These are phyloP conservation scores for Boletus tylopilopsis DNA, from an alignment of 768 basidiomycete genomes.

Conservation along the genomic window DNA sequence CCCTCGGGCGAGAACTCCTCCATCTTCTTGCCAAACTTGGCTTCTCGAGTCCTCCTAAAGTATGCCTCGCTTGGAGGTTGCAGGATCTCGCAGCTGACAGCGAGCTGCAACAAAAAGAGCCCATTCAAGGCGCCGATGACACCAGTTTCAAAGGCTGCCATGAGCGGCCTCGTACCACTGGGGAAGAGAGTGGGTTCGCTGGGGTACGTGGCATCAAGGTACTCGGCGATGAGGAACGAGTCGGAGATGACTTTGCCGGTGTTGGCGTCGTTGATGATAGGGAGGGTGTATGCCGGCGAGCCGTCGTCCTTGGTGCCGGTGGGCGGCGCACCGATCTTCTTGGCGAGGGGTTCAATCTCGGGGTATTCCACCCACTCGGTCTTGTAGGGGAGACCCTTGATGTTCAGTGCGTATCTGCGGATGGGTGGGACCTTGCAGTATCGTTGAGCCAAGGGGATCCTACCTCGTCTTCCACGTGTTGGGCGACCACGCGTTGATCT, in stretches of 20 bases:
- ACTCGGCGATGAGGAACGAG: constrained; percentile 41
- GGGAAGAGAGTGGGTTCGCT: constrained; percentile 39
- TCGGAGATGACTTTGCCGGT: constrained; percentile 36
- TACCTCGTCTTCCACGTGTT: constrained; percentile 47
- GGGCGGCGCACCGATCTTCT: constrained; percentile 30
- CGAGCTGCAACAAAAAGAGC: constrained; percentile 15
- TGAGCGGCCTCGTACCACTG: constrained; percentile 34
- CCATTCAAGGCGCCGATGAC: constrained; percentile 10
- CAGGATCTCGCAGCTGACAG: constrained; percentile 12
- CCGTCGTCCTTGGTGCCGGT: constrained; percentile 31
- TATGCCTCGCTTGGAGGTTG: constrained; percentile 29
- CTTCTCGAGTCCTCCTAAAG: constrained; percentile 35
- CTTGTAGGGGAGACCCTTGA: constrained; percentile 38
- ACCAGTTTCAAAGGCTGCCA: constrained; percentile 35
- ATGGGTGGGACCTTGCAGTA: not conserved
- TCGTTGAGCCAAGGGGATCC: not conserved
- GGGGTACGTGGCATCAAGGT: constrained; percentile 44
- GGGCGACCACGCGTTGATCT: constrained; percentile 37
- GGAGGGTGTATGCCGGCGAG: constrained; percentile 36
- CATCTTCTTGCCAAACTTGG: constrained; percentile 29
- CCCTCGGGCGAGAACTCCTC: constrained; percentile 35
- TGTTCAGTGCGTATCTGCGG: constrained; percentile 36
- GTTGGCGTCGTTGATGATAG: constrained; percentile 39
- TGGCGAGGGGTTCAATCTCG: constrained; percentile 35
- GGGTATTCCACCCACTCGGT: constrained; percentile 45